Evolutionary conservation across 1,284 basidiomycete genomes (phyloP).

Genomic region (Fomitopsis pinicola): DNA sequence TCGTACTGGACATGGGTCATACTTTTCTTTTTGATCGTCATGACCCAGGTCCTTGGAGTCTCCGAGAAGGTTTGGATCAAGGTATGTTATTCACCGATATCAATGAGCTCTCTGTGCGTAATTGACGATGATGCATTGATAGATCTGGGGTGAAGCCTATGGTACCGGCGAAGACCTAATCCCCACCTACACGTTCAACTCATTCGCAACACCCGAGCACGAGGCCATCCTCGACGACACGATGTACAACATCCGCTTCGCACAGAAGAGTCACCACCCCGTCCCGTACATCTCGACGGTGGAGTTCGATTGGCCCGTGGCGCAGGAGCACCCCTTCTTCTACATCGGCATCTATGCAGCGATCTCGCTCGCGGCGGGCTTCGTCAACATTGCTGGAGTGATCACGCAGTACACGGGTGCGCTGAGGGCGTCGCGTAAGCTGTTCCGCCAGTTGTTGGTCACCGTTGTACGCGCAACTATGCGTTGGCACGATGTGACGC

Average conservation of each 20-base stretch:
- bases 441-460: slow-evolving; percentile 54
- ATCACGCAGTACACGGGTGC: slow-evolving; percentile 60
- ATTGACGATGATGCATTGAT: not conserved
- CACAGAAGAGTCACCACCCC: slow-evolving; percentile 20
- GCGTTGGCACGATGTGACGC: slow-evolving; percentile 49
- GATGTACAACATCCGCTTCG: slow-evolving; percentile 31
- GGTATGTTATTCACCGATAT: slow-evolving; percentile 35
- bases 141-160: slow-evolving; percentile 66
- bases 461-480: slow-evolving; percentile 62
- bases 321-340: slow-evolving; percentile 54
- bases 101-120: not conserved
- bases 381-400: slow-evolving; percentile 41
- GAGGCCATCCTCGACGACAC: slow-evolving; percentile 35
- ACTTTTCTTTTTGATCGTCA: slow-evolving; percentile 43
- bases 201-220: slow-evolving; percentile 28
- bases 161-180: slow-evolving; percentile 13
- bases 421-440: slow-evolving; percentile 50
- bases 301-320: slow-evolving; percentile 38
- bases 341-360: slow-evolving; percentile 60
- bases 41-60: slow-evolving; percentile 46
- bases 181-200: slow-evolving; percentile 24
- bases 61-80: slow-evolving; percentile 74
- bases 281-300: slow-evolving; percentile 25
- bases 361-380: slow-evolving; percentile 45
- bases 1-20: slow-evolving; percentile 65